Evolutionary conservation across 148 eudicot genomes (phyloP).

Genomic region (Cornus controversa): DNA sequence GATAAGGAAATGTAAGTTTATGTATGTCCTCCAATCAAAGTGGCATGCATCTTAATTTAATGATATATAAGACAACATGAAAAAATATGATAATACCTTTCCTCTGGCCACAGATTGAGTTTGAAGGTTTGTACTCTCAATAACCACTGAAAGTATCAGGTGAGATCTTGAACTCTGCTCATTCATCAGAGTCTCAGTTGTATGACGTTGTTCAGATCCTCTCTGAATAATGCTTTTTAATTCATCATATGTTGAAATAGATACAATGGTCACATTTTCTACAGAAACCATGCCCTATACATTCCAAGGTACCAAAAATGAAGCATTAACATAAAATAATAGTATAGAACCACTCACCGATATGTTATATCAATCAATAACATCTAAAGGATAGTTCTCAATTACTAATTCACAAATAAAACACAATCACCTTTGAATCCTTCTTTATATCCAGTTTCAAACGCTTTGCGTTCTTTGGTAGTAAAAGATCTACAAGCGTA

Average conservation of each 20-base stretch:
- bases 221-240: slow-evolving; percentile 65
- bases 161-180: slow-evolving; percentile 97
- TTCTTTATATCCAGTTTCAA: slow-evolving; percentile 81
- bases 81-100: slow-evolving; percentile 52
- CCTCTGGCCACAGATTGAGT: slow-evolving; percentile 92
- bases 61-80: background rate
- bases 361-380: background rate
- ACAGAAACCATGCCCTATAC: slow-evolving; percentile 90
- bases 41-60: background rate
- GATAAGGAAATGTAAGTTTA: background rate
- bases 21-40: background rate
- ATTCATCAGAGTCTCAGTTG: slow-evolving; percentile 94
- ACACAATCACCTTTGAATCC: slow-evolving; percentile 72
- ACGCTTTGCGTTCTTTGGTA: slow-evolving; percentile 76
- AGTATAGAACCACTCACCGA: too few species aligned
- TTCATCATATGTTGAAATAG: slow-evolving; percentile 72
- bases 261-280: slow-evolving; percentile 68
- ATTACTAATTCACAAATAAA: background rate
- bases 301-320: background rate
- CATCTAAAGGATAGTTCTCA: background rate
- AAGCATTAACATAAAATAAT: background rate
- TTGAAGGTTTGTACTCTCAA: slow-evolving; percentile 96
- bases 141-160: slow-evolving; percentile 76
- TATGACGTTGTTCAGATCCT: slow-evolving; percentile 93
- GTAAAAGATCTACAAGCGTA: slow-evolving; percentile 76